Conservation (phyloP, 768 basidiomycete species). For the Udeniomyces megalosporus region DNA sequence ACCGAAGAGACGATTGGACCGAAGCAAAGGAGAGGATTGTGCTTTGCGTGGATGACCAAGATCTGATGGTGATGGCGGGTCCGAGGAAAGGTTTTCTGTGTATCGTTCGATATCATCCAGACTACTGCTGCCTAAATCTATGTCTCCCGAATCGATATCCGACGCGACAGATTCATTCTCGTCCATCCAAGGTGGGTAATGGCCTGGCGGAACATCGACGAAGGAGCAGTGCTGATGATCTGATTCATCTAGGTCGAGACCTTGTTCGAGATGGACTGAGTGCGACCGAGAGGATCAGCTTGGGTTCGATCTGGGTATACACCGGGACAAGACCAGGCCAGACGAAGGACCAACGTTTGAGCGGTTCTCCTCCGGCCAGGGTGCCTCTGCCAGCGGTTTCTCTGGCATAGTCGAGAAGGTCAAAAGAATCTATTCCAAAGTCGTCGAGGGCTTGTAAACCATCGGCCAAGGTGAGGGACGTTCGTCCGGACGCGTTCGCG, state of each 20-base stretch:
- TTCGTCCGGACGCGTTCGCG: not conserved
- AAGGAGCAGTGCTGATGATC: not conserved
- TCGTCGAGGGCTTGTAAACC: not conserved
- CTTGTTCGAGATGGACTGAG: not conserved
- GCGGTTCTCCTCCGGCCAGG: not conserved
- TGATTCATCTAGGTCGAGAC: not conserved
- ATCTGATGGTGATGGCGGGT: not conserved
- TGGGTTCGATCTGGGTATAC: too few relatives aligned
- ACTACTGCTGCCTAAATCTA: too few relatives aligned
- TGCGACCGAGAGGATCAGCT: not conserved
- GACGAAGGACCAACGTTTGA: too few relatives aligned
- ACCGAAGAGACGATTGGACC: not conserved
- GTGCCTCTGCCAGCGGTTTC: not conserved
- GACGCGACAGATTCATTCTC: not conserved
- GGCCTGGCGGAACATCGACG: not conserved
- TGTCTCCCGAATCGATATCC: not conserved
- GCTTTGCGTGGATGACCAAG: not conserved
- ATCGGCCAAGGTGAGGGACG: not conserved
- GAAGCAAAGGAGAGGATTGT: not conserved
- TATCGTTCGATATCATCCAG: too few relatives aligned
- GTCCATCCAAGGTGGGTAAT: not conserved
- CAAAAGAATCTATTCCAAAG: not conserved
- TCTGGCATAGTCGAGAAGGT: not conserved
- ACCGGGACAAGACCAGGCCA: too few relatives aligned
- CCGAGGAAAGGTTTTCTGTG: too few relatives aligned